A percentile compares a stretch with the other conserved stretches of the same genome.
phyloP scores from a whole-genome alignment of 208 protist genomes.

The Trypanosoma mega region DNA sequence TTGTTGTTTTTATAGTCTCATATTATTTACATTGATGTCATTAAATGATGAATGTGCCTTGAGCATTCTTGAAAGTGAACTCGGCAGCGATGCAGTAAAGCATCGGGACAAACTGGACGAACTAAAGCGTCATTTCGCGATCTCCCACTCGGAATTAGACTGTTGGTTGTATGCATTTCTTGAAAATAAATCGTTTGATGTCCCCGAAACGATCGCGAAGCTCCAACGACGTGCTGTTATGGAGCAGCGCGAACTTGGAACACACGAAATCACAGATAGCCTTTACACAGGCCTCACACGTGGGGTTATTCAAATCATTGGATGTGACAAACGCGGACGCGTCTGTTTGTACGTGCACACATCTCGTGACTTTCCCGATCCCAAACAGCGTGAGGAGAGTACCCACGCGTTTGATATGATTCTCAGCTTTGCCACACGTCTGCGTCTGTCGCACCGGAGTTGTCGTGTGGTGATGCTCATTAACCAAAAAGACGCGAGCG shows the following conservation, averaged over 20 bases:
- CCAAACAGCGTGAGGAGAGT: conserved; percentile 8
- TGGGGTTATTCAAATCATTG: conserved; percentile 7
- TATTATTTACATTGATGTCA: too few species aligned
- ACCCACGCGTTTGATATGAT: conserved; percentile 2
- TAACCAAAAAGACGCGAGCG: conserved; percentile 9
- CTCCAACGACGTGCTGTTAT: conserved; percentile 6
- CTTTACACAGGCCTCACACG: conserved; percentile 6
- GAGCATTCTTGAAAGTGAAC: not conserved
- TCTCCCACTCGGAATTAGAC: not conserved
- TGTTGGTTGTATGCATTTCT: conserved; percentile 15
- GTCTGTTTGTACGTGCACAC: conserved; percentile 6
- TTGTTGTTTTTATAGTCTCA: too few species aligned
- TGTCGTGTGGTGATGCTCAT: conserved; percentile 18
- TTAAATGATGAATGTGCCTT: not conserved
- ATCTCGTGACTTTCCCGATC: not conserved
- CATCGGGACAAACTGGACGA: not conserved
- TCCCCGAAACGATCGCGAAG: conserved; percentile 1
- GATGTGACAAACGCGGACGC: conserved; percentile 11
- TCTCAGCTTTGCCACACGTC: conserved; percentile 9
- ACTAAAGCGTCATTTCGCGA: not conserved
- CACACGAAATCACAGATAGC: not conserved
- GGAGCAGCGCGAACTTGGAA: conserved; percentile 2
- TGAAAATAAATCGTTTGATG: conserved; percentile 2
- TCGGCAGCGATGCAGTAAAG: not conserved
- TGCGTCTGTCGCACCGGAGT: not conserved